Percentiles rank a stretch among this genome's conserved stretches.
Evolutionary conservation across 139 green algal genomes (phyloP).

Genomic region (Coelastrella sp.): DNA sequence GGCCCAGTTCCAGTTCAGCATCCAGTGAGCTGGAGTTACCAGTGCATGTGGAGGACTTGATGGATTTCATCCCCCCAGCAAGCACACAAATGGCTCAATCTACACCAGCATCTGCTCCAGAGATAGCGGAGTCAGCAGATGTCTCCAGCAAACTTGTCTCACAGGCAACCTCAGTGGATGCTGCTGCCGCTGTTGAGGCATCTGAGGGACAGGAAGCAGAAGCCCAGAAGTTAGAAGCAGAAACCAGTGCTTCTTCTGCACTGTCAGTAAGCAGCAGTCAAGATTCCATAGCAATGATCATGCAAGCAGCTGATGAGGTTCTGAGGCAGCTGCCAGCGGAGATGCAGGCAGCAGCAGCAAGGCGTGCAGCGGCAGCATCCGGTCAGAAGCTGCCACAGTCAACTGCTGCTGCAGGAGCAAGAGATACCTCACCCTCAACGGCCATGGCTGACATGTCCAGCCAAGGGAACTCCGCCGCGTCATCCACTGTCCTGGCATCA

Average conservation of each 20-base stretch:
- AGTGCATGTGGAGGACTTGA: slow-evolving; percentile 42
- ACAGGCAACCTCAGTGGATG: background rate
- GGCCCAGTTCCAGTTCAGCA: background rate
- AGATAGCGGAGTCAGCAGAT: background rate
- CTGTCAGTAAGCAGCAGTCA: slow-evolving; percentile 1
- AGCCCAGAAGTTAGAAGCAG: background rate
- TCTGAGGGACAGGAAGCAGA: background rate
- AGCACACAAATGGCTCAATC: background rate
- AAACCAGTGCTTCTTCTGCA: background rate
- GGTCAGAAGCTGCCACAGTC: background rate
- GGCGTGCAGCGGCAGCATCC: slow-evolving; percentile 18
- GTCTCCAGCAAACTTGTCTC: background rate
- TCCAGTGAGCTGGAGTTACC: background rate
- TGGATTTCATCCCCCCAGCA: slow-evolving; percentile 25
- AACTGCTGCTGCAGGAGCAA: background rate
- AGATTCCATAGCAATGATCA: slow-evolving; percentile 24
- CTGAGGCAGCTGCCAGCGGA: slow-evolving; percentile 45
- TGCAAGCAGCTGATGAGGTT: slow-evolving; percentile 41
- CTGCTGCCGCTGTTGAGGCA: background rate
- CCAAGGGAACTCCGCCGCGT: background rate
- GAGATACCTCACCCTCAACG: background rate
- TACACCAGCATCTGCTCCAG: background rate
- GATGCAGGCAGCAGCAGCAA: slow-evolving; percentile 32
- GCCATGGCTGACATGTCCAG: no score
- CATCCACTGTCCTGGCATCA: background rate